Base-by-base conservation (phyloP, 208 protist species). In the Wallacemonas sp. region DNA sequence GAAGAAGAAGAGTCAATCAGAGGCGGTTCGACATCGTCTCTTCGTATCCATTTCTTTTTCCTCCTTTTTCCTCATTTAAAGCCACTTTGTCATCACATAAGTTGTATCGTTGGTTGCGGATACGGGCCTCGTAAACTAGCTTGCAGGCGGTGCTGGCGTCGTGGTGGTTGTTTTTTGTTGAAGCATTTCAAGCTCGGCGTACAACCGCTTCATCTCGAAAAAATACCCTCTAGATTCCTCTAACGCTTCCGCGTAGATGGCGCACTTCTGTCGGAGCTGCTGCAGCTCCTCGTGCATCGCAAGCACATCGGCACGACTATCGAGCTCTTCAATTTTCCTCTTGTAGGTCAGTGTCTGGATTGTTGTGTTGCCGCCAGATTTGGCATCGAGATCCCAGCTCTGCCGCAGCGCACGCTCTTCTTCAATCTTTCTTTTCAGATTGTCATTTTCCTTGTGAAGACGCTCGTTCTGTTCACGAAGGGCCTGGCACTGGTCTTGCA, bases 121-220 rank as follows among this genome's bases (percentile, higher is more conserved):
- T n/a, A n/a, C n/a, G n/a, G n/a, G n/a, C n/a, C n/a, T n/a, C n/a
- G n/a, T n/a, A n/a, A n/a, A n/a, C n/a, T n/a, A n/a, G n/a, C n/a
- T n/a, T n/a, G n/a, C n/a, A n/a, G n/a, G n/a, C n/a, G n/a, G n/a
- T n/a, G n/a, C n/a, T n/a, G n/a, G n/a, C n/a, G n/a, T n/a, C n/a
- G n/a, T n/a, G n/a, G n/a, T n/a, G n/a, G n/a, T n/a, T n/a, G n/a
- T n/a, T n/a, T n/a, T n/a, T n/a, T n/a, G 8, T 38, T 51, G 60
- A 8, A 55, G 60, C 31, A 36, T 66, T 44, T 75, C 60, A 44
- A 93, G 77, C 63, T 93, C 82, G 27, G 65, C 66, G 61, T 88
- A 90, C 5, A 93, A 66, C 19, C 79, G 63, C 70, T 87, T 86
- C 81, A 93, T 83, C 45, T 90, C 79, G n/a, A 85, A 75, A 36